Base-by-base conservation (phyloP, 148 eudicot genomes). In the Salicornia ramosissima region DNA sequence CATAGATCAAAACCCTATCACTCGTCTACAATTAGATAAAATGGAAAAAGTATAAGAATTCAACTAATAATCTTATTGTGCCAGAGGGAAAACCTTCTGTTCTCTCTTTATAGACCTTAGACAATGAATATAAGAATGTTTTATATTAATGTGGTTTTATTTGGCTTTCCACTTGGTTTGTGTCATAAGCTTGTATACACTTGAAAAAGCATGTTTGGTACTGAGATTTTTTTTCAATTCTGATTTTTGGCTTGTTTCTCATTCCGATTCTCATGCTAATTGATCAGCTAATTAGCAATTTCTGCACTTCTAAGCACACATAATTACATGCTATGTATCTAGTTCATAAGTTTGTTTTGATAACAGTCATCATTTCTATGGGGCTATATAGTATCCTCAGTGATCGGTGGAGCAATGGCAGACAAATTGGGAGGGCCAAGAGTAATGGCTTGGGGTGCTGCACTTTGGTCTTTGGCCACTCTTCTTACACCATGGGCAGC, bases 401-500 rank as follows among this genome's bases (percentile, higher is more conserved):
- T 88, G 0, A 66, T 94, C 13, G 96, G 99, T 22, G 99, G 99
- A 78, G 97, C 87, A 13, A 82, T 94, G 82, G 99, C 92, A 10
- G 99, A 94, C 81, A 91, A 77, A 71, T 89, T 88, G 53, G 97
- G 97, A 72, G 99, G 97, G 31, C 86, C 85, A 55, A 77, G 77
- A 78, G 96, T 94, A 18, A 83, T 94, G 72, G 90, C 87, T 53
- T 94, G 93, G 93, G 99, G 99, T 62, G 91, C 83, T 75, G 87
- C 80, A 7, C 79, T 91, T 57, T 94, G 99, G 99, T 94, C 99
- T 43, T 61, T 94, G 31, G 95, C 95, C 28, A 94, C 99, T 71
- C 80, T 94, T 53, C 79, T 91, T 65, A 94, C 97, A 5, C 99
- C 99, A 34, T 90, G 81, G 99, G 99, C 97, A 28, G 96, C 96